Base-by-base conservation (phyloP, 163 green algal genomes). In the Volvox carteri region DNA sequence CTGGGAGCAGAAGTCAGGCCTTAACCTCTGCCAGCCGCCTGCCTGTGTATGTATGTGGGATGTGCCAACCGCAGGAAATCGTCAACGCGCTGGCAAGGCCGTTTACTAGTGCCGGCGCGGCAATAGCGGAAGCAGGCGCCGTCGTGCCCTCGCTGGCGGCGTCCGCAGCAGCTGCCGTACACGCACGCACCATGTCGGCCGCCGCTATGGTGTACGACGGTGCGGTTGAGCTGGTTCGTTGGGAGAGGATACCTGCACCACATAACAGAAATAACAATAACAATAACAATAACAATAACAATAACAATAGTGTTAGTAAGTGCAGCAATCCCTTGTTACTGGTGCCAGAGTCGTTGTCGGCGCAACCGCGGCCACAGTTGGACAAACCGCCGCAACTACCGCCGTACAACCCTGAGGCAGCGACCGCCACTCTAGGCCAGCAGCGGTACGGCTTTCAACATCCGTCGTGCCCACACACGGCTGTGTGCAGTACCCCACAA, bases 1-100 rank as follows among this genome's bases (percentile, higher is more conserved):
- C n/a, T n/a, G n/a, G n/a, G n/a, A n/a, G n/a, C n/a, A n/a, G n/a
- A n/a, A n/a, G n/a, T n/a, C n/a, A n/a, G n/a, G n/a, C n/a, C n/a
- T n/a, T n/a, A n/a, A n/a, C n/a, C n/a, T n/a, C n/a, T n/a, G n/a
- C n/a, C n/a, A n/a, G n/a, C n/a, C n/a, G n/a, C n/a, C n/a, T 60
- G 14, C 16, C 12, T 60, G 14, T 60, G 16, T 60, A 12, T 60
- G 16, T 60, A 12, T 60, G 16, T 60, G 50, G 12, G 16, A 25
- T 65, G 54, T 19, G 54, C 54, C 19, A 23, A 65, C 54, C 44
- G 6, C 80, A 87, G 80, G 85, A 86, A 58, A 14, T 78, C 21
- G 37, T 85, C 21, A 90, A 90, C 19, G 56, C 73, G 41, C 5
- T 79, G 18, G 75, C 85, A 0, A 37, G 75, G 44, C 85, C 74